Base-by-base conservation (phyloP, 225 moss, liverwort and hornwort species). In the Ulota crispa region DNA sequence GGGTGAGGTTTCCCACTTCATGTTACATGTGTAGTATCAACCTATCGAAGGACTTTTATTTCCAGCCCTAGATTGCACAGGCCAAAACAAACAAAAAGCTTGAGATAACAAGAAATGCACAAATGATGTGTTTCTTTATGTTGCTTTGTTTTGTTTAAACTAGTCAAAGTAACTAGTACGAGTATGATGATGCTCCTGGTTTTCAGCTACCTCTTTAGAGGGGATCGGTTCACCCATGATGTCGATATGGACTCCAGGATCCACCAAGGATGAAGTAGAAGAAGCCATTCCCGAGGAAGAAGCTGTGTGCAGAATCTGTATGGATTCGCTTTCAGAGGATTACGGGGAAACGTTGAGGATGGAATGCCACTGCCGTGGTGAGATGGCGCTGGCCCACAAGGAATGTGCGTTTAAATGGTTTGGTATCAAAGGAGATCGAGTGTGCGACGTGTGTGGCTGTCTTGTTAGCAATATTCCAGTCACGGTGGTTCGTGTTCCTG, bases 321-420 rank as follows among this genome's bases (percentile, higher is more conserved):
- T 91, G 91, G 89, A 89, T 60, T 83, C 78, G 21, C 82, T 91
- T 6, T 87, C 84, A 6, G 91, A 89, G 79, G 91, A 83, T 56
- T 85, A 87, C n/a, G 89, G 89, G 8, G 89, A 89, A 68, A 89
- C 87, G 34, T 71, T 89, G 82, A 91, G 84, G 83, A 91, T 91
- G 91, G 91, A 91, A 68, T 91, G 91, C 61, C 81, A 37, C 53
- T 91, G 89, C 78, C 85, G 79, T 41, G 91, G 89, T 21, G 89
- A 91, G 83, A 82, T 91, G 83, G 91, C 91, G 9, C 70, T 91
- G 60, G 89, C 89, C 21, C 91, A 91, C 20, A 79, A 85, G 71
- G 89, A 91, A 41, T 91, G 91, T 41, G 89, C 89, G 11, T 87
- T 91, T 13, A 91, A 91, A 78, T 91, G 91, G 91, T 91, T 91